Percentiles rank a stretch among this genome's conserved stretches.
These are phyloP conservation scores for Emmonsiellopsis sp. DNA, from an alignment of 2,329 filamentous ascomycete species.

Conservation along the genomic window DNA sequence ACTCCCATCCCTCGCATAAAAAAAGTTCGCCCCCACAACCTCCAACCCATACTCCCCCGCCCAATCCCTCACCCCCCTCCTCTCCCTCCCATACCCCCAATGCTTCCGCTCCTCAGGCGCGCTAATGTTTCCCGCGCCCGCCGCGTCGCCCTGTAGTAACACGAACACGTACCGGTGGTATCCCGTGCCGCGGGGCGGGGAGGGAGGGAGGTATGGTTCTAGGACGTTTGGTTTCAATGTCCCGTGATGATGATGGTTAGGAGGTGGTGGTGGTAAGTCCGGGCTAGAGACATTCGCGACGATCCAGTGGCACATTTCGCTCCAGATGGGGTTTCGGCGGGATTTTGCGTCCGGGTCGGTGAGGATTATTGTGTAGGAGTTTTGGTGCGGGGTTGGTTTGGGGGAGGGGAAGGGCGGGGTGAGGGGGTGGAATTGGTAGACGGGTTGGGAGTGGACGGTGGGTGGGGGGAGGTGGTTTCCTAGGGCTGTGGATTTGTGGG, in stretches of 20 bases:
- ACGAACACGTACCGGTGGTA: slow-evolving; percentile 51
- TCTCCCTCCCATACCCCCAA: slow-evolving; percentile 45
- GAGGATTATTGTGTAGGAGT: slow-evolving; percentile 40
- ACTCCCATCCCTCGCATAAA: slow-evolving; percentile 18
- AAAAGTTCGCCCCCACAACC: slow-evolving; percentile 22
- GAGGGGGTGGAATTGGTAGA: slow-evolving; percentile 30
- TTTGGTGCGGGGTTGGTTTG: slow-evolving; percentile 12
- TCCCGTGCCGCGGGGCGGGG: slow-evolving; percentile 47
- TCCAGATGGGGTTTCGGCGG: slow-evolving; percentile 45
- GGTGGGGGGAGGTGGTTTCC: slow-evolving; percentile 47
- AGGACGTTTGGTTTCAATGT: background rate
- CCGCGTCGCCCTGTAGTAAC: slow-evolving; percentile 35
- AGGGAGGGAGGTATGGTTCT: slow-evolving; percentile 43
- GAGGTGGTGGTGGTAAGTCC: slow-evolving; percentile 2
- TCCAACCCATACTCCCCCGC: slow-evolving; percentile 21
- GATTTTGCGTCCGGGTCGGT: slow-evolving; percentile 53
- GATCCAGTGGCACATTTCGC: slow-evolving; percentile 51
- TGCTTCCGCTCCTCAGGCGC: slow-evolving; percentile 43
- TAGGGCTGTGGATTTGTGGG: slow-evolving; percentile 36
- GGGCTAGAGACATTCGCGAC: slow-evolving; percentile 16
- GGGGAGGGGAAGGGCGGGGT: slow-evolving; percentile 13
- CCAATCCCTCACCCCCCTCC: slow-evolving; percentile 32
- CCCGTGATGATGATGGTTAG: background rate
- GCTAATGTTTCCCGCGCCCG: slow-evolving; percentile 26
- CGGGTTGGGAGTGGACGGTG: slow-evolving; percentile 33